Conservation (phyloP, 345 rosid species). For the Arabidopsis arenosa region DNA sequence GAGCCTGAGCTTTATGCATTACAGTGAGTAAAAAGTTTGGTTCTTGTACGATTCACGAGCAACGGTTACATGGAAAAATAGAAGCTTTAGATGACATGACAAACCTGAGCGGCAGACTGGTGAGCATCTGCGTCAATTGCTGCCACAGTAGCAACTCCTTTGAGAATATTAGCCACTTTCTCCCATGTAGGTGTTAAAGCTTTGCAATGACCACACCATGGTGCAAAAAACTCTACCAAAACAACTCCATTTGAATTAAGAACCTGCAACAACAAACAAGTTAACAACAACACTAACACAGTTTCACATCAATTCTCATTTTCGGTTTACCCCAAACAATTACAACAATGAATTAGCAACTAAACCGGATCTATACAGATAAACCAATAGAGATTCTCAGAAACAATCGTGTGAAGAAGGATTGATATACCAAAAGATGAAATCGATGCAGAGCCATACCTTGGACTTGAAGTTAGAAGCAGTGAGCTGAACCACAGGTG, state of each 20-base stretch:
- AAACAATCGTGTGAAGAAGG: not conserved
- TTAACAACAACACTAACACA: conserved; percentile 24
- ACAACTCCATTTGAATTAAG: conserved; percentile 85
- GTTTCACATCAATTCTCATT: conserved; percentile 19
- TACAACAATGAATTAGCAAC: not conserved
- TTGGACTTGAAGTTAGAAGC: conserved; percentile 97
- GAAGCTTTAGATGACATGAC: not conserved
- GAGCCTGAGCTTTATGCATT: not conserved
- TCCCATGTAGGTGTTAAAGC: conserved; percentile 95
- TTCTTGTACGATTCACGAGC: not conserved
- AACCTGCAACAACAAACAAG: conserved; percentile 54
- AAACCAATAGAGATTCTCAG: not conserved
- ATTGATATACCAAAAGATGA: not conserved
- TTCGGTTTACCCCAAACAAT: conserved; percentile 1
- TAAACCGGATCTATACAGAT: conserved; percentile 26
- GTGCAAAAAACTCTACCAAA: conserved; percentile 97
- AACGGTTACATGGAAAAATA: not conserved
- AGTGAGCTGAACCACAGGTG: conserved; percentile 94
- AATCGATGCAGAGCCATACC: conserved; percentile 52
- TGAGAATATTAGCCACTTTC: conserved; percentile 80
- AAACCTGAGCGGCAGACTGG: conserved; percentile 93
- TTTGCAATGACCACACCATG: conserved; percentile 99
- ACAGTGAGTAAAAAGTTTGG: not conserved
- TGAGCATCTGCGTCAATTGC: conserved; percentile 98
- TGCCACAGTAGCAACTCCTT: conserved; percentile 94